Base-by-base conservation (phyloP, 352 stramenopile genomes). In the Phytophthora syringae region DNA sequence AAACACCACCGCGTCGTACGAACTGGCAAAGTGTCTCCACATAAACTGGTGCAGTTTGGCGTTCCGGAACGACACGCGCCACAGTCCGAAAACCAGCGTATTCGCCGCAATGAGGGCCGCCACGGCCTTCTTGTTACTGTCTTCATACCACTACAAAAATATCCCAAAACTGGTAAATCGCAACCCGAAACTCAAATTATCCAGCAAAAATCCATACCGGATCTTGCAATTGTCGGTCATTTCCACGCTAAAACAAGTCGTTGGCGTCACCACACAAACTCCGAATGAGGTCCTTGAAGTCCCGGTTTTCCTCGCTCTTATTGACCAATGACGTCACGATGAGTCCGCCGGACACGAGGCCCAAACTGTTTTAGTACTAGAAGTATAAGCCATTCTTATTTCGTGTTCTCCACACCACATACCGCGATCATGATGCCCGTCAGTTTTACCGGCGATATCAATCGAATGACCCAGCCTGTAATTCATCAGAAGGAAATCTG, bases 21-120 rank as follows among this genome's bases (percentile, higher is more conserved):
- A 95, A 67, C 84, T 92, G 12, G 87, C 85, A 65, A 93, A 95
- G 49, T 95, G 80, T 43, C 72, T 62, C 87, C 87, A 95, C 84
- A 95, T 95, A 49, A 90, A 89, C 4, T 76, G 66, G 36, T 91
- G 72, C 42, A 95, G 52, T 39, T 39, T 51, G 5, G 71, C 73
- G 30, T 78, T 63, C 5, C 71, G 54, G 25, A 85, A 79, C 15
- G 86, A 92, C n/a, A 82, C 37, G 5, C 84, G 82, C 86, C 84
- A 95, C 27, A 95, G 58, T 13, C 80, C 84, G 59, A 92, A 93
- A 4, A 93, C 74, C 1, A 80, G 28, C 7, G 82, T 85, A 69
- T 95, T 95, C 21, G 74, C 55, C 13, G 74, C 85, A 52, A 95
- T 91, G 15, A 95, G 43, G 1, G 45, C 64, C 3, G 78, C 72